These are phyloP conservation scores for Linnemannia schmuckeri DNA, from an alignment of 192 early-diverging fungal species.

Conservation along the genomic window DNA sequence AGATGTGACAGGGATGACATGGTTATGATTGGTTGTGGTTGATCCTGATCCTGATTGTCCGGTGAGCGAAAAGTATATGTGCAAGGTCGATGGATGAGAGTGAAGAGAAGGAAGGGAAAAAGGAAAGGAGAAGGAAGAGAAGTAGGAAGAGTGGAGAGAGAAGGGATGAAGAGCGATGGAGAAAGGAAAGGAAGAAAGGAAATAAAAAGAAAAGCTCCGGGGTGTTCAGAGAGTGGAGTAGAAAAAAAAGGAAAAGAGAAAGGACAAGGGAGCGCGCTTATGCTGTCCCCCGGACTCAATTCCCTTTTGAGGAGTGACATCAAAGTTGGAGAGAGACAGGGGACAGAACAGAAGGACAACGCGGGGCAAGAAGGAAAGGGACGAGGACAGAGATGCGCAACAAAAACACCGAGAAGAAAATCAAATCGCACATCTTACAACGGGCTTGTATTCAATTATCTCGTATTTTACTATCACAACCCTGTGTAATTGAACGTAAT, in stretches of 20 bases:
- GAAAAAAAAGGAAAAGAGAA: background rate
- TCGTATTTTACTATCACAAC: background rate
- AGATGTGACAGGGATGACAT: conserved; percentile 43
- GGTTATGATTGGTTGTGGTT: conserved; percentile 11
- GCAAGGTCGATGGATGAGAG: background rate
- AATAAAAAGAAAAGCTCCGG: background rate
- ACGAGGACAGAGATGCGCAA: background rate
- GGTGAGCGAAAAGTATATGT: background rate
- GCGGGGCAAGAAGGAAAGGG: background rate
- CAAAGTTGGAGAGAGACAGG: background rate
- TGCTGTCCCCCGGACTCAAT: background rate
- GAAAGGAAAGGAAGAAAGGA: background rate
- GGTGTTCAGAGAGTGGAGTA: background rate
- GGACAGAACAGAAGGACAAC: background rate
- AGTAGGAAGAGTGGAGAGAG: background rate
- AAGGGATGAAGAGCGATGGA: background rate
- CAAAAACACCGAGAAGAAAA: conserved; percentile 46
- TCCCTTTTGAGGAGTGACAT: conserved; percentile 8
- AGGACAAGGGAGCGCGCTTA: background rate
- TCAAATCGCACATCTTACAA: conserved; percentile 14
- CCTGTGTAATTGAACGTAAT: background rate
- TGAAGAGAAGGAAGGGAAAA: background rate
- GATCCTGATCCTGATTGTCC: conserved; percentile 7
- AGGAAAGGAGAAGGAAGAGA: background rate
- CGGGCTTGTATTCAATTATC: background rate